phyloP scores from a whole-genome alignment of 2,329 filamentous ascomycete species.

The Hypomyces rosellus region DNA sequence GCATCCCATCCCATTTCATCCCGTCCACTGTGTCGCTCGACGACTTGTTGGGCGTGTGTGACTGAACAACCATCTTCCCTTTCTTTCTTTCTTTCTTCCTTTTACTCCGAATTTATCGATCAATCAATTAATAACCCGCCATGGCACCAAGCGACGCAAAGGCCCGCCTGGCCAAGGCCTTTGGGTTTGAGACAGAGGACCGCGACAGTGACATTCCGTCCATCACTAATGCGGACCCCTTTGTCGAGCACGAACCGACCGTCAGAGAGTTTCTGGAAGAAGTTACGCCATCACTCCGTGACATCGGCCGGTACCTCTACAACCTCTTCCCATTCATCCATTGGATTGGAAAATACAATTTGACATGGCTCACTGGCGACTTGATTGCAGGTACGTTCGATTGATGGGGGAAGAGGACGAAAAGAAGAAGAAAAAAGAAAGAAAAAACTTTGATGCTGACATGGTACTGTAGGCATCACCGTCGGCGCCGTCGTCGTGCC shows the following conservation, averaged over 20 bases:
- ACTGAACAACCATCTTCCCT: not conserved
- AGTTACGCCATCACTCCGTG: slow-evolving; percentile 27
- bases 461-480: slow-evolving; percentile 28
- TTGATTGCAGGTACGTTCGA: slow-evolving; percentile 34
- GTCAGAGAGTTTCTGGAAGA: slow-evolving; percentile 36
- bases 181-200: slow-evolving; percentile 27
- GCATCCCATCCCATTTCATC: not conserved
- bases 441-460: slow-evolving; percentile 12
- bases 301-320: slow-evolving; percentile 29
- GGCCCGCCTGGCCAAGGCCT: slow-evolving; percentile 23
- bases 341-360: slow-evolving; percentile 47
- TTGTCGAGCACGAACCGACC: slow-evolving; percentile 36
- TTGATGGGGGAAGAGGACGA: too few species aligned
- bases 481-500: slow-evolving; percentile 50
- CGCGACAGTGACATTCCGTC: slow-evolving; percentile 28
- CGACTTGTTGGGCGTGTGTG: too few species aligned
- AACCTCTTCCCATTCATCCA: slow-evolving; percentile 42
- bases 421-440: not conserved
- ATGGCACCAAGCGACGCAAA: slow-evolving; percentile 20
- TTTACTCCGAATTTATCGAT: not conserved
- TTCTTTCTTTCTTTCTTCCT: too few species aligned
- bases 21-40: not conserved
- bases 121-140: not conserved
- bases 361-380: slow-evolving; percentile 41
- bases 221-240: slow-evolving; percentile 31